A percentile compares a stretch with the other conserved stretches of the same genome.
These are phyloP conservation scores for Saccharomyces hybrid DNA, from an alignment of 1,139 yeast species.

Conservation along the genomic window DNA sequence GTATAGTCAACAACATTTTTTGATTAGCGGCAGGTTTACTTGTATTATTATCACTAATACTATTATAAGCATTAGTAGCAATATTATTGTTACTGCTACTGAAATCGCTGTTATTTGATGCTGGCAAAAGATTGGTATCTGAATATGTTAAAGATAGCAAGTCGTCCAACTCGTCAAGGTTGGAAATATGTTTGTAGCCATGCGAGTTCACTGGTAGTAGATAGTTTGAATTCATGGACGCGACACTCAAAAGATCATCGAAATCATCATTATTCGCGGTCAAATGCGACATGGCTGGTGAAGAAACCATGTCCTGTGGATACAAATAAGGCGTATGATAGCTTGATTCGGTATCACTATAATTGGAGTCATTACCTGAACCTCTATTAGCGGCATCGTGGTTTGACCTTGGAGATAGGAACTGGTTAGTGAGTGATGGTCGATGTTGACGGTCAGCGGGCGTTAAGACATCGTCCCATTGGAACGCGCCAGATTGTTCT, in stretches of 20 bases:
- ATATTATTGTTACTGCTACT: background rate
- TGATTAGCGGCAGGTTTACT: background rate
- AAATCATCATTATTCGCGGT: slow-evolving; percentile 22
- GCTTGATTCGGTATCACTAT: slow-evolving; percentile 1
- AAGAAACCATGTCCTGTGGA: slow-evolving; percentile 11
- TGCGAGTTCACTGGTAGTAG: slow-evolving; percentile 19
- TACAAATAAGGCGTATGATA: slow-evolving; percentile 9
- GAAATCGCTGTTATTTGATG: background rate
- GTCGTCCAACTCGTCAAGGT: slow-evolving; percentile 17
- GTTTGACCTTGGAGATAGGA: slow-evolving; percentile 2
- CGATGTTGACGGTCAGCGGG: background rate
- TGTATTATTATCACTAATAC: background rate
- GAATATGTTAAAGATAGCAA: slow-evolving; percentile 6
- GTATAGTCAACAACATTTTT: background rate
- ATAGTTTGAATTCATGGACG: slow-evolving; percentile 20
- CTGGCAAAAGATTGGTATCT: background rate
- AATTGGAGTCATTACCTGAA: slow-evolving; percentile 1
- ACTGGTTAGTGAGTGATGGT: slow-evolving; percentile 2
- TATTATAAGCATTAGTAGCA: background rate
- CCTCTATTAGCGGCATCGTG: background rate
- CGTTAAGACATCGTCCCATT: background rate
- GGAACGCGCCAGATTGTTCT: slow-evolving; percentile 5
- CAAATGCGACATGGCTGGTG: slow-evolving; percentile 20
- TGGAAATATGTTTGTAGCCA: slow-evolving; percentile 21
- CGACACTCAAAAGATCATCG: slow-evolving; percentile 27